Evolutionary conservation across 164 flowering plant species (phyloP).

Genomic region (Stephania yunnanensis): DNA sequence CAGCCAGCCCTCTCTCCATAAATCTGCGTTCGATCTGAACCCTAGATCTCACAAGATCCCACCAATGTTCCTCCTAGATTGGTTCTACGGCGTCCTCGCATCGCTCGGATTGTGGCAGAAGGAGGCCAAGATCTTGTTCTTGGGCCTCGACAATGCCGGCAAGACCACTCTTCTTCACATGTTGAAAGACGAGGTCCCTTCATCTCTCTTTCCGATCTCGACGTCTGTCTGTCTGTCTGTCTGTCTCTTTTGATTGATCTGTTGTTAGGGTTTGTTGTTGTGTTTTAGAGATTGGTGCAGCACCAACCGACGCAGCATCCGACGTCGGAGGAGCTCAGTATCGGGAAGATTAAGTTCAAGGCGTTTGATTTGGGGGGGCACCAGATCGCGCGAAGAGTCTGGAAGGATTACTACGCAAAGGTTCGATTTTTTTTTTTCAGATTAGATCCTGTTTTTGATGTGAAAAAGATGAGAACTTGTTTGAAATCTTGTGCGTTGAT

Average conservation of each 20-base stretch:
- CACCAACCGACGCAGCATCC: conserved; percentile 59
- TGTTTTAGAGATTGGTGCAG: conserved; percentile 46
- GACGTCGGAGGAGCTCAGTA: conserved; percentile 59
- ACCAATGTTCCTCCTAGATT: conserved; percentile 38
- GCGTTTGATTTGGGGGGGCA: conserved; percentile 75
- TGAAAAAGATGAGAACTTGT: not conserved
- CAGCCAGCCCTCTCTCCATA: not conserved
- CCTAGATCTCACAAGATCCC: too few species aligned
- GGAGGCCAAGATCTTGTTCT: conserved; percentile 69
- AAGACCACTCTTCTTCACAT: conserved; percentile 68
- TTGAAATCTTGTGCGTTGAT: not conserved
- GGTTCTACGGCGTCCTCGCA: conserved; percentile 58
- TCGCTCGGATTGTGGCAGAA: conserved; percentile 68
- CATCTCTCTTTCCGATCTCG: not conserved
- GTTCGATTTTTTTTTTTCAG: conserved; percentile 12
- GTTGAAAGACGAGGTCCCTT: conserved; percentile 64
- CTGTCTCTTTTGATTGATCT: too few species aligned
- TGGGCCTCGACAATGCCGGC: conserved; percentile 74
- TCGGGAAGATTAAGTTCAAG: conserved; percentile 61
- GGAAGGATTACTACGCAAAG: conserved; percentile 68
- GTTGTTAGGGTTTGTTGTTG: not conserved
- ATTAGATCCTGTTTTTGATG: not conserved
- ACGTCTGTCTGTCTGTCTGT: too few species aligned
- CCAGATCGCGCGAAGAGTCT: conserved; percentile 63
- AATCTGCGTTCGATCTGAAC: not conserved